A percentile compares a stretch with the other conserved stretches of the same genome.
Conservation (phyloP, 2,329 filamentous ascomycete genomes). For the Colletotrichum tofieldiae region DNA sequence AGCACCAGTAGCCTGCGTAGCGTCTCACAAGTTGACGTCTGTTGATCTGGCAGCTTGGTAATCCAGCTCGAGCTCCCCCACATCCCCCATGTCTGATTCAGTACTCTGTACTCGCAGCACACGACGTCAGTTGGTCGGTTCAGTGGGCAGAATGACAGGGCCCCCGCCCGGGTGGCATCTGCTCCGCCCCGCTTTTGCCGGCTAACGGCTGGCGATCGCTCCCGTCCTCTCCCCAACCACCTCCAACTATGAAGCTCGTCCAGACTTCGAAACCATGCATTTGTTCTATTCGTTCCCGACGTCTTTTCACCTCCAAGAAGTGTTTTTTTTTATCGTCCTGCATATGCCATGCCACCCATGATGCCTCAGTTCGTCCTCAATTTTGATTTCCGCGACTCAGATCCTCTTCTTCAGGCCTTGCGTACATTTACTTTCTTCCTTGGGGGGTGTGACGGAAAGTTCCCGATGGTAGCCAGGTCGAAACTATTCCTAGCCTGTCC, state of each 20-base stretch:
- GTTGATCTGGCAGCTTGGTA: slow-evolving; percentile 37
- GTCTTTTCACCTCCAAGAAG: not conserved
- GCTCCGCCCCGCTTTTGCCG: slow-evolving; percentile 17
- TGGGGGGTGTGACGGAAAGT: too few species aligned
- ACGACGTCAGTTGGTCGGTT: slow-evolving; percentile 20
- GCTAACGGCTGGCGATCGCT: slow-evolving; percentile 5
- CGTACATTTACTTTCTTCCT: too few species aligned
- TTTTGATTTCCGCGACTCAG: too few species aligned
- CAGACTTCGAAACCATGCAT: not conserved
- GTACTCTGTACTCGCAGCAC: not conserved
- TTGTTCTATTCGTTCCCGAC: not conserved
- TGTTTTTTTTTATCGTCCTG: not conserved
- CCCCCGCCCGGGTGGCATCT: slow-evolving; percentile 17
- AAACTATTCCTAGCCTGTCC: not conserved
- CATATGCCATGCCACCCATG: not conserved
- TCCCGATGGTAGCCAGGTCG: too few species aligned
- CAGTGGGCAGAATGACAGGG: slow-evolving; percentile 4
- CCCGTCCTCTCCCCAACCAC: slow-evolving; percentile 6
- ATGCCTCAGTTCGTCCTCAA: not conserved
- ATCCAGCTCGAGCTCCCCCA: slow-evolving; percentile 16
- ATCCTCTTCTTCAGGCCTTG: too few species aligned
- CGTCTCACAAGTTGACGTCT: slow-evolving; percentile 21
- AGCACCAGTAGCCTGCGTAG: not conserved
- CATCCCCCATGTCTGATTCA: slow-evolving; percentile 2
- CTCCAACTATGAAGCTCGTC: slow-evolving; percentile 13